A percentile compares a stretch with the other conserved stretches of the same genome.
Evolutionary conservation across 257 asterid genomes (phyloP).

Genomic region (Ilex aquifolium): DNA sequence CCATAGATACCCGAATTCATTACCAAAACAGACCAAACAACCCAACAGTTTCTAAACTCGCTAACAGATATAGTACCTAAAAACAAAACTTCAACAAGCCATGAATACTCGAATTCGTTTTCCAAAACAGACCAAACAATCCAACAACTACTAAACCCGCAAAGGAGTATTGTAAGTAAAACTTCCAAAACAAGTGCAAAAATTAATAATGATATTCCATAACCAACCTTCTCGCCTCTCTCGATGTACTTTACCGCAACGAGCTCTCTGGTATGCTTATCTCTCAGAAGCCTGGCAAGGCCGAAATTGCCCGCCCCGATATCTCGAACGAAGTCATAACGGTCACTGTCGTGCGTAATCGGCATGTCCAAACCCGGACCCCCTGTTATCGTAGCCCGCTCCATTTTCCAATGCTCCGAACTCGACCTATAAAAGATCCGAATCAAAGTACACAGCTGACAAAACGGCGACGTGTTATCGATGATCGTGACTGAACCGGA

Average conservation of each 20-base stretch:
- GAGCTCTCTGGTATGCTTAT: constrained; percentile 71
- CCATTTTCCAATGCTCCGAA: constrained; percentile 32
- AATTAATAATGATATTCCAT: not conserved
- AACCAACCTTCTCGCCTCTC: constrained; percentile 75
- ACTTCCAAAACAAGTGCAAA: too few relatives aligned
- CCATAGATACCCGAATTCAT: too few relatives aligned
- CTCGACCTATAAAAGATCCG: not conserved
- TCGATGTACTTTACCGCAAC: constrained; percentile 87
- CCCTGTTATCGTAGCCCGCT: constrained; percentile 46
- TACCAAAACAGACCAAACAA: too few relatives aligned
- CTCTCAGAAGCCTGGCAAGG: constrained; percentile 76
- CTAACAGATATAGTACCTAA: too few relatives aligned
- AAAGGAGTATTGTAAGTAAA: too few relatives aligned
- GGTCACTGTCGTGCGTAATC: constrained; percentile 92
- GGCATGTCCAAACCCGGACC: constrained; percentile 80
- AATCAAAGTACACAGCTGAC: not conserved
- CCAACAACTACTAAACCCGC: too few relatives aligned
- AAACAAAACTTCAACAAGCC: too few relatives aligned
- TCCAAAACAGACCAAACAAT: too few relatives aligned
- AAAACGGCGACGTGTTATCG: too few relatives aligned
- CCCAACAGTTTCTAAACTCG: too few relatives aligned
- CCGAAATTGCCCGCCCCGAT: constrained; percentile 88
- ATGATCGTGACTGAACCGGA: too few relatives aligned
- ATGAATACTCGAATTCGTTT: too few relatives aligned
- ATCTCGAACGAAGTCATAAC: constrained; percentile 74